phyloP scores from a whole-genome alignment of 371 early-diverging fungal genomes.

The Apophysomyces elegans region DNA sequence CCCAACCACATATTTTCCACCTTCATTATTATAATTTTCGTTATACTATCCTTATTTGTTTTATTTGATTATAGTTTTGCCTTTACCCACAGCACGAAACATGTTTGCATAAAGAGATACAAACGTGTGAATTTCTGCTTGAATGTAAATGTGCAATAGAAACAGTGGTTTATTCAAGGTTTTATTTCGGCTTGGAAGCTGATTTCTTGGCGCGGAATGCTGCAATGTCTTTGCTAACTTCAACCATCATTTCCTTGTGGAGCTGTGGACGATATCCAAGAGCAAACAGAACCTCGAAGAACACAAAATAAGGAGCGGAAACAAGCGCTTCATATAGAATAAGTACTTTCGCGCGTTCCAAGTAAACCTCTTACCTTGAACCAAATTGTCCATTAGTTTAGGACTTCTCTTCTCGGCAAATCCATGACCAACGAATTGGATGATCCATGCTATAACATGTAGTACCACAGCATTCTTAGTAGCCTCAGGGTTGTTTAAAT shows the following conservation, averaged over 20 bases:
- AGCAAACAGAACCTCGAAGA: slow-evolving; percentile 84
- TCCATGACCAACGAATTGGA: slow-evolving; percentile 91
- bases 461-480: slow-evolving; percentile 55
- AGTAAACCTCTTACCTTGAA: slow-evolving; percentile 64
- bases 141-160: too few species aligned
- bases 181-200: neutral
- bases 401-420: slow-evolving; percentile 89
- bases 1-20: neutral
- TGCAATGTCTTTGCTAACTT: slow-evolving; percentile 68
- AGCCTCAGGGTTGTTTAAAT: slow-evolving; percentile 52
- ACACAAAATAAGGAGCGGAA: slow-evolving; percentile 95
- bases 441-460: slow-evolving; percentile 80
- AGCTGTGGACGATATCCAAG: slow-evolving; percentile 84
- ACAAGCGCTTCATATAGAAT: slow-evolving; percentile 67
- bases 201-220: slow-evolving; percentile 52
- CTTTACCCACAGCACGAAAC: neutral
- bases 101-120: too few species aligned
- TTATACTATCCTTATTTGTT: neutral
- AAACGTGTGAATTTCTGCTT: too few species aligned
- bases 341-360: neutral
- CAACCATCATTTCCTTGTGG: slow-evolving; percentile 61
- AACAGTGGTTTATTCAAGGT: too few species aligned
- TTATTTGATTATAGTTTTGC: neutral
- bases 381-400: slow-evolving; percentile 83
- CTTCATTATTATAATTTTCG: slow-evolving; percentile 7